A percentile compares a stretch with the other conserved stretches of the same genome.
Conservation (phyloP, 495 filamentous ascomycete genomes). For the Amphirosellinia nigrospora region DNA sequence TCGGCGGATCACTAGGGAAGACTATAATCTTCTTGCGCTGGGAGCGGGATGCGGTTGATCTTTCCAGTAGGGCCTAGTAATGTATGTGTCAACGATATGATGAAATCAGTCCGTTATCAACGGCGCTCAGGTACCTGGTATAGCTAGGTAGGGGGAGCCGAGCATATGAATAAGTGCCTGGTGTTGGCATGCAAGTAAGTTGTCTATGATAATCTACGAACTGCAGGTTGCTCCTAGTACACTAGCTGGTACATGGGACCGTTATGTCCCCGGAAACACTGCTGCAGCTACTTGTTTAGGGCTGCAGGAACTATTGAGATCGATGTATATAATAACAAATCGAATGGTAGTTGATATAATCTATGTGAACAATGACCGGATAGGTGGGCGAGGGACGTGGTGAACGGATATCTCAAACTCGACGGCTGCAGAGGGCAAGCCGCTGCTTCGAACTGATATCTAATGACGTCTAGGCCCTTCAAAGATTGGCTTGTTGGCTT, state of each 20-base stretch:
- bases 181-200: background rate
- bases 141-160: background rate
- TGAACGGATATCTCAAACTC: background rate
- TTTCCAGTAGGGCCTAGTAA: background rate
- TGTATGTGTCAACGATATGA: slow-evolving; percentile 2
- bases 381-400: background rate
- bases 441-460: slow-evolving; percentile 11
- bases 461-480: slow-evolving; percentile 9
- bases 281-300: background rate
- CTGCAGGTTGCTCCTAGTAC: background rate
- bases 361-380: slow-evolving; percentile 12
- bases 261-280: background rate
- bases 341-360: background rate
- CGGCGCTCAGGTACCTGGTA: slow-evolving; percentile 8
- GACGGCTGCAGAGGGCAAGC: background rate
- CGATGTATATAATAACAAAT: background rate
- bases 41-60: background rate
- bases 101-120: slow-evolving; percentile 11
- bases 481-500: slow-evolving; percentile 19
- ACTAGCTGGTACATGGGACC: background rate
- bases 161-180: background rate
- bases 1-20: slow-evolving; percentile 2
- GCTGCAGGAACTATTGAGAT: slow-evolving; percentile 21
- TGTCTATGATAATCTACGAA: background rate
- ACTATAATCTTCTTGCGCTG: background rate